Percentiles rank a stretch among this genome's conserved stretches.
phyloP scores from a whole-genome alignment of 2,329 filamentous ascomycete species.

The Botrytis elliptica region DNA sequence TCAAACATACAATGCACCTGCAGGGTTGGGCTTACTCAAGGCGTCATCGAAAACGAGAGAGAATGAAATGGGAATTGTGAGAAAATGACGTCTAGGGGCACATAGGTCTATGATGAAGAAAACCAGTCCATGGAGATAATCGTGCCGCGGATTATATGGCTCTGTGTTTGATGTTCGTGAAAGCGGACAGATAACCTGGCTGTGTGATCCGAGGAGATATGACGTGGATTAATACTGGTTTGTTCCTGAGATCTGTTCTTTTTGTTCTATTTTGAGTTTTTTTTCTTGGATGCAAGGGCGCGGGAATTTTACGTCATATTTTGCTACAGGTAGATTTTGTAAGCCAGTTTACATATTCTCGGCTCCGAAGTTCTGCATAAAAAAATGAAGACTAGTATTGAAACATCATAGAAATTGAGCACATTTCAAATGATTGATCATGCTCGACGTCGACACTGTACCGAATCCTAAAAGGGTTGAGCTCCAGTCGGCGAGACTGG shows the following conservation, averaged over 20 bases:
- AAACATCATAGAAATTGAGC: not conserved
- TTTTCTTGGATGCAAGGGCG: rapidly evolving
- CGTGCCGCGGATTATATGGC: not conserved
- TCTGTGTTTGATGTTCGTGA: not conserved
- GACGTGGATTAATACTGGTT: not conserved
- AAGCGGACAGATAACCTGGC: not conserved
- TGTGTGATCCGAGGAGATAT: not conserved
- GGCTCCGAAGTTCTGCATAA: not conserved
- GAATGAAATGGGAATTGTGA: not conserved
- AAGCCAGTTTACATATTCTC: not conserved
- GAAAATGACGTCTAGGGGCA: not conserved
- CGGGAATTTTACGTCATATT: not conserved
- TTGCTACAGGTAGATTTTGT: not conserved
- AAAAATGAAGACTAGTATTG: not conserved
- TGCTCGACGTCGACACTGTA: not conserved
- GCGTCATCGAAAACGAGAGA: not conserved
- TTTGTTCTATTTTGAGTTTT: not conserved
- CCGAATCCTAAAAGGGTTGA: rapidly evolving
- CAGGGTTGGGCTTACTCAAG: not conserved
- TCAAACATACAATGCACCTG: not conserved
- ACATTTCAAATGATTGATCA: not conserved
- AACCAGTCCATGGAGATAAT: not conserved
- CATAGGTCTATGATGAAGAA: not conserved
- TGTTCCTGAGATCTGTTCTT: not conserved
- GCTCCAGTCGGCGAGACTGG: rapidly evolving